Evolutionary conservation across 2,329 filamentous ascomycete species (phyloP), one percentile per base, ranked within the genome.

Genomic region (Apiospora sp.): DNA sequence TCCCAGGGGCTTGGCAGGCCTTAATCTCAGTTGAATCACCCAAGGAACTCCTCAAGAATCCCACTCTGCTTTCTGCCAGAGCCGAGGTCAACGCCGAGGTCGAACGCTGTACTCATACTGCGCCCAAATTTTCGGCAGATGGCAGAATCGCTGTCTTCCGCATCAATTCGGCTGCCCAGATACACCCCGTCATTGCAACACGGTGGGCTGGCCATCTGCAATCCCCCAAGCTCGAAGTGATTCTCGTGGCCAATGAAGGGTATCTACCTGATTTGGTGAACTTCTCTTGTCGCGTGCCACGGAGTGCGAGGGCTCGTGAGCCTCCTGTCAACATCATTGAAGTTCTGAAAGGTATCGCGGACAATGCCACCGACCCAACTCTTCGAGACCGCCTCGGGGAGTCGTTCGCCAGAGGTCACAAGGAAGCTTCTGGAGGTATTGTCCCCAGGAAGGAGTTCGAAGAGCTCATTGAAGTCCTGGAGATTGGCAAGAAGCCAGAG

Each of bases 131-230:
- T 81, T 91, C 88, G 4, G 81, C 84, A 4, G 91, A 93, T 72
- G 89, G 86, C 1, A 88, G 85, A 68, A 86, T 93, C 16, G 91
- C 91, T 0, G 88, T 93, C 0, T 85, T 93, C 64, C 85, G 88
- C 4, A 92, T 93, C 76, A 84, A 81, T 46, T 91, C 88, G 1
- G 80, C 83, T 37, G 88, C 90, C 1, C 91, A 93, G 76, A 85
- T 93, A 0, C 92, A 93, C 78, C 89, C 90, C 0, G 86, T 93
- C 2, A 91, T 93, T 72, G 91, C 91, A 1, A 92, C 90, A 4
- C 84, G 91, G 14, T 93, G 91, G 91, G 88, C 91, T 0, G 88
- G 89, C 0, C 85, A 89, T 74, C 82, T 93, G 4, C 86, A 86
- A 67, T 90, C 88, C 0, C 83, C 87, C 68, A 87, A 87, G 71